Conservation (phyloP, 352 stramenopile genomes). For the Globisporangium nodosum region DNA sequence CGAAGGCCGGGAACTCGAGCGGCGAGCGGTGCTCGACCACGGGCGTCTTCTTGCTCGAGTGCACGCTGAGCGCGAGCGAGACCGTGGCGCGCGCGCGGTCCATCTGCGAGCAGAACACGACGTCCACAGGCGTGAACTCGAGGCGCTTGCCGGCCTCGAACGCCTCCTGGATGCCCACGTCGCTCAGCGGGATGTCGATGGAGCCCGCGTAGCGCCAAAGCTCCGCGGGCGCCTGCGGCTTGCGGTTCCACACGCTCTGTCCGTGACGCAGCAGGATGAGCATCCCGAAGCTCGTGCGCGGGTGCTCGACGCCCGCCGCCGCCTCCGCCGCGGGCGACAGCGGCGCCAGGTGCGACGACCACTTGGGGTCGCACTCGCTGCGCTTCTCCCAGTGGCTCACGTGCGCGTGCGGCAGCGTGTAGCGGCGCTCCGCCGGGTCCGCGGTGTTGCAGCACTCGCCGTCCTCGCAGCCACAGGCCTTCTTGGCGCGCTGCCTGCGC, state of each 20-base stretch:
- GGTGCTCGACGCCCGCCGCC: conserved; percentile 15
- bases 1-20: conserved; percentile 57
- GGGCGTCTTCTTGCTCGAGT: conserved; percentile 78
- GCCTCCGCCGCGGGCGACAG: conserved; percentile 1
- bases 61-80: conserved; percentile 70
- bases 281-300: conserved; percentile 59
- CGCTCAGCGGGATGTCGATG: conserved; percentile 78
- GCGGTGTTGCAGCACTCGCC: conserved; percentile 77
- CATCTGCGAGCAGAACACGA: conserved; percentile 86
- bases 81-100: conserved; percentile 74
- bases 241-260: conserved; percentile 84
- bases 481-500: conserved; percentile 3
- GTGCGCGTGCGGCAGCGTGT: conserved; percentile 67
- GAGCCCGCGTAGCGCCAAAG: conserved; percentile 80
- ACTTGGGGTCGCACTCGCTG: conserved; percentile 53
- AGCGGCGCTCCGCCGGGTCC: conserved; percentile 44
- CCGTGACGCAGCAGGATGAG: conserved; percentile 81
- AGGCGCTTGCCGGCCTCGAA: conserved; percentile 72
- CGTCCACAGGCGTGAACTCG: conserved; percentile 71
- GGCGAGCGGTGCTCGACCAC: conserved; percentile 73
- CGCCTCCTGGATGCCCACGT: conserved; percentile 79
- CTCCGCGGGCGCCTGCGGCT: conserved; percentile 60
- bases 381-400: conserved; percentile 66
- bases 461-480: conserved; percentile 52
- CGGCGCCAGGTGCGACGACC: conserved; percentile 41